These are phyloP conservation scores for Monosporascus sp. DNA, from an alignment of 2,329 filamentous ascomycete species.

Conservation along the genomic window DNA sequence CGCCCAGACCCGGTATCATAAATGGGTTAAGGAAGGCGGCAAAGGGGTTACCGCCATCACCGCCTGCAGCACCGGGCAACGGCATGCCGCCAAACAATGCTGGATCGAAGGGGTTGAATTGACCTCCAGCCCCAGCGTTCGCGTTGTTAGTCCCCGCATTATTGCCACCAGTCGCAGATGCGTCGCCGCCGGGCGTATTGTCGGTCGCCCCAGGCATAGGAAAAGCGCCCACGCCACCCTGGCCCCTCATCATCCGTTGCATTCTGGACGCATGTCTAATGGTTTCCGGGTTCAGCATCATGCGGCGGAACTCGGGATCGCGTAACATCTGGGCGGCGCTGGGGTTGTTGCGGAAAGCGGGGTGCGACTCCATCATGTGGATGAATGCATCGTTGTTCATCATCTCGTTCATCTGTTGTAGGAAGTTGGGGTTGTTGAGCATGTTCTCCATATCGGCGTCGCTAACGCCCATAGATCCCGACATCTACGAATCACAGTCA, in stretches of 20 bases:
- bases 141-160: constrained; percentile 29
- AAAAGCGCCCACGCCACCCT: constrained; percentile 54
- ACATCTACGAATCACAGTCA: constrained; percentile 60
- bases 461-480: constrained; percentile 64
- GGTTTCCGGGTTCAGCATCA: constrained; percentile 88
- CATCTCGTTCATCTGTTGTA: constrained; percentile 86
- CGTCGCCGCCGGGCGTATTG: constrained; percentile 60
- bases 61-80: constrained; percentile 21
- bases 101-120: constrained; percentile 42
- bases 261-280: constrained; percentile 79
- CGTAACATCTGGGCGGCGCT: constrained; percentile 17
- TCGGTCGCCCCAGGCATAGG: constrained; percentile 90
- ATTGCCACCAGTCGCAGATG: constrained; percentile 22
- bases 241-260: constrained; percentile 63
- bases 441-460: constrained; percentile 78
- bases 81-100: constrained; percentile 27
- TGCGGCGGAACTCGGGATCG: constrained; percentile 73
- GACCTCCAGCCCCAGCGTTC: constrained; percentile 25
- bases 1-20: constrained; percentile 9
- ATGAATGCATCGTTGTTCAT: constrained; percentile 93
- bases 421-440: constrained; percentile 83
- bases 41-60: constrained; percentile 31
- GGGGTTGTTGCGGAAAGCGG: constrained; percentile 64
- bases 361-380: constrained; percentile 90
- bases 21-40: constrained; percentile 40